A percentile compares a stretch with the other conserved stretches of the same genome.
These are phyloP conservation scores for Neopestalotiopsis clavispora DNA, from an alignment of 2,329 filamentous ascomycete genomes.

Conservation along the genomic window DNA sequence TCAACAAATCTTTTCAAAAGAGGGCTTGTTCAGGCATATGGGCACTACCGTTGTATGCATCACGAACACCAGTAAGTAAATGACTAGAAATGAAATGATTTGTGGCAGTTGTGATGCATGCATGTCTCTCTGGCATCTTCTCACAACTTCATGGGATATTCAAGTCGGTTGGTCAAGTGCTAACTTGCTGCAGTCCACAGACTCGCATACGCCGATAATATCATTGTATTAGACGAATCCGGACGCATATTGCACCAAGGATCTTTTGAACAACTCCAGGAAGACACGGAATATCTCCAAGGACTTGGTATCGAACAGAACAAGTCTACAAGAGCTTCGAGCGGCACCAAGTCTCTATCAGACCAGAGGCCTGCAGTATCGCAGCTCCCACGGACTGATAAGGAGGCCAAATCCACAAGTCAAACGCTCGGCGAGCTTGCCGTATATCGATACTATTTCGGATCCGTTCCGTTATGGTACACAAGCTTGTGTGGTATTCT, in stretches of 20 bases:
- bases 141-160: no score
- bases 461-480: neutral
- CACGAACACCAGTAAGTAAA: slow-evolving; percentile 6
- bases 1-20: slow-evolving; percentile 12
- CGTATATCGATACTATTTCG: neutral
- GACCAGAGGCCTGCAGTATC: neutral
- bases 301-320: neutral
- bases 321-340: no score
- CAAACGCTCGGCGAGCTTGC: neutral
- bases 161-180: no score
- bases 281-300: neutral
- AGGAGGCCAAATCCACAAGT: neutral
- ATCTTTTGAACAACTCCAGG: neutral
- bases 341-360: neutral
- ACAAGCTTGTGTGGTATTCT: neutral
- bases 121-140: no score
- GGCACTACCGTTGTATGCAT: neutral
- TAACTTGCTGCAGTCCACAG: slow-evolving; percentile 23
- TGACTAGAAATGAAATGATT: neutral
- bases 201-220: slow-evolving; percentile 36
- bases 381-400: no score
- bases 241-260: neutral
- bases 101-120: no score
- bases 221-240: slow-evolving; percentile 29
- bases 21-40: slow-evolving; percentile 11